Percentiles rank a stretch among this genome's conserved stretches.
Evolutionary conservation across 768 basidiomycete species (phyloP).

Genomic region (Grammothele lineata): DNA sequence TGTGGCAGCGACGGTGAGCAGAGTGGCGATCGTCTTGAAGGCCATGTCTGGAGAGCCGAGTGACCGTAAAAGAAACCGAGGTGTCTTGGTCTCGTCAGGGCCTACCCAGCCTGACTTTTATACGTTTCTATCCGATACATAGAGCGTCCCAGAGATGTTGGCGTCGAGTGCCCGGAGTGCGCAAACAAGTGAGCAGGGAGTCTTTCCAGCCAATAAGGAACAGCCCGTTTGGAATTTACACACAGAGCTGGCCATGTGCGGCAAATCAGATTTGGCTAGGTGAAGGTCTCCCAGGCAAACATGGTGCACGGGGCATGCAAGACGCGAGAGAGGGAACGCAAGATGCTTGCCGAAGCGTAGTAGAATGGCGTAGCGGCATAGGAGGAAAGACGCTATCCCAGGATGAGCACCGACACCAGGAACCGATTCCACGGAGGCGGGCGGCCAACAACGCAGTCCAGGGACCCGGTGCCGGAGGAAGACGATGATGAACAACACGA

Average conservation of each 20-base stretch:
- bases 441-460: not conserved
- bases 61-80: not conserved
- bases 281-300: not conserved
- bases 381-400: not conserved
- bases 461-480: constrained; percentile 1
- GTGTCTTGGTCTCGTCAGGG: not conserved
- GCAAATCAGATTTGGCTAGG: not conserved
- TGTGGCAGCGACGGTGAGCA: not conserved
- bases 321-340: not conserved
- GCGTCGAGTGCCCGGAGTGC: no score
- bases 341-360: not conserved
- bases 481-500: not conserved
- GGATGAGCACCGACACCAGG: not conserved
- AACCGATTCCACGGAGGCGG: constrained; percentile 5
- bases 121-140: not conserved
- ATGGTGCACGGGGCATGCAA: not conserved
- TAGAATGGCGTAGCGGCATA: not conserved
- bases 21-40: constrained; percentile 2
- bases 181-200: no score
- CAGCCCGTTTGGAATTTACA: not conserved
- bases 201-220: not conserved
- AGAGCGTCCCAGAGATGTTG: not conserved
- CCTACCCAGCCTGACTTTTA: not conserved
- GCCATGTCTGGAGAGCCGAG: not conserved
- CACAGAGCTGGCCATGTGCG: not conserved